A percentile compares a stretch with the other conserved stretches of the same genome.
Conservation (phyloP, 257 asterid genomes). For the Fraxinus cuspidata region DNA sequence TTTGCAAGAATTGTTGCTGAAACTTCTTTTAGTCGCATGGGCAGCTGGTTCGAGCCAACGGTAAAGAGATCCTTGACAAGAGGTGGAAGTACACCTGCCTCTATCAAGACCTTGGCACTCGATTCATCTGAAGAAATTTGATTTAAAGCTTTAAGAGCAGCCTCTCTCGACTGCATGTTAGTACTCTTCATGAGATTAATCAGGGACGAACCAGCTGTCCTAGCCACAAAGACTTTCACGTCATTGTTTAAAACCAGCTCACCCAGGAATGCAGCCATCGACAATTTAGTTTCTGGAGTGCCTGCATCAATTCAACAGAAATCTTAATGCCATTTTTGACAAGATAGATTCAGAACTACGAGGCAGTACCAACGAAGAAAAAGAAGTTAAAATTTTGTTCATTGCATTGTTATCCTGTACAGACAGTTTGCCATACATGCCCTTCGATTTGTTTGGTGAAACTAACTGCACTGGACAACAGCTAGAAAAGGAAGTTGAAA, state of each 20-base stretch:
- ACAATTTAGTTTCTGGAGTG: conserved; percentile 71
- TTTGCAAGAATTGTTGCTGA: conserved; percentile 90
- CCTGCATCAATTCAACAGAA: conserved; percentile 48
- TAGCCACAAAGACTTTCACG: conserved; percentile 78
- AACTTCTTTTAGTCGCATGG: conserved; percentile 78
- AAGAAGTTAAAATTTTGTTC: not conserved
- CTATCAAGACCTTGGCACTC: conserved; percentile 77
- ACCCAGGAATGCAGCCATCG: conserved; percentile 89
- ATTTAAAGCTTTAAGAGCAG: conserved; percentile 81
- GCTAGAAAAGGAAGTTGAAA: too few species aligned
- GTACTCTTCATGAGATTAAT: conserved; percentile 72
- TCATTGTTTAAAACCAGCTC: conserved; percentile 78
- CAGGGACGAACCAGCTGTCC: conserved; percentile 68
- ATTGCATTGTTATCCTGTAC: not conserved
- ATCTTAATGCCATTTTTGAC: not conserved
- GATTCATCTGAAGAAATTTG: conserved; percentile 82
- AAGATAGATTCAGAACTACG: not conserved
- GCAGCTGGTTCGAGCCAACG: conserved; percentile 65
- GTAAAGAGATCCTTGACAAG: conserved; percentile 87
- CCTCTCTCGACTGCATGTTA: conserved; percentile 66
- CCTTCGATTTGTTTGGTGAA: too few species aligned
- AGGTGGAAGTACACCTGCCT: conserved; percentile 93
- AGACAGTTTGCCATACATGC: too few species aligned
- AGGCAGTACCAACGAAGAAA: not conserved
- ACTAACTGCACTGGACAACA: too few species aligned